Base-by-base conservation (phyloP, 768 basidiomycete species). In the Crucibulum laeve region DNA sequence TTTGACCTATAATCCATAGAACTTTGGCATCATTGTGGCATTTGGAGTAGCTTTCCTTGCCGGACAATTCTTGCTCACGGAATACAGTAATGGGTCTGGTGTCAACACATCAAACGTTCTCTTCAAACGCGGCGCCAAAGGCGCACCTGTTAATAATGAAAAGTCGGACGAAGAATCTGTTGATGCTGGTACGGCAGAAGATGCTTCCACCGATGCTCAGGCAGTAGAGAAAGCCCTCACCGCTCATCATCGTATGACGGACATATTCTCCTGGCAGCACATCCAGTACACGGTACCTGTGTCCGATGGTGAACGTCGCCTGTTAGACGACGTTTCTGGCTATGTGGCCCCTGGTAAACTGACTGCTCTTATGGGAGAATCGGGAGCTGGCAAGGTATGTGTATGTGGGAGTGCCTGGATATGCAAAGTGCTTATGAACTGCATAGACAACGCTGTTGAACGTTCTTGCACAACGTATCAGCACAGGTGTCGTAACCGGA, bases 321-420 rank as follows among this genome's bases (percentile, higher is more conserved):
- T 92, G 0, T 68, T 91, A 30, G 71, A 85, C 46, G 74, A 88
- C 30, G 73, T 93, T 13, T 85, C 81, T 21, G 90, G 91, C 0
- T 93, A 77, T 54, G 88, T 90, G 22, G 80, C 79, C 7, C 91
- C 90, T 2, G 91, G 91, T 2, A 90, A 78, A 44, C 64, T 92
- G 43, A 88, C 85, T 0, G 86, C 86, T 35, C 74, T 82, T 56
- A 91, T 84, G 89, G 91, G 74, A 46, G 75, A 64, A 64, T 74
- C 59, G 26, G 71, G 69, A 19, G 68, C 71, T 17, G 74, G 74
- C 25, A 74, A 71, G 38, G 38, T 40, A 17, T 8, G 35, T 17
- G n/a, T 7, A 13, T n/a, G n/a, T n/a, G n/a, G n/a, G n/a, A n/a
- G n/a, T n/a, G n/a, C n/a, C n/a, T 17, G 21, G 8, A 7, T 7